Evolutionary conservation across 2,329 filamentous ascomycete genomes (phyloP).

Genomic region (Aureobasidium musti): DNA sequence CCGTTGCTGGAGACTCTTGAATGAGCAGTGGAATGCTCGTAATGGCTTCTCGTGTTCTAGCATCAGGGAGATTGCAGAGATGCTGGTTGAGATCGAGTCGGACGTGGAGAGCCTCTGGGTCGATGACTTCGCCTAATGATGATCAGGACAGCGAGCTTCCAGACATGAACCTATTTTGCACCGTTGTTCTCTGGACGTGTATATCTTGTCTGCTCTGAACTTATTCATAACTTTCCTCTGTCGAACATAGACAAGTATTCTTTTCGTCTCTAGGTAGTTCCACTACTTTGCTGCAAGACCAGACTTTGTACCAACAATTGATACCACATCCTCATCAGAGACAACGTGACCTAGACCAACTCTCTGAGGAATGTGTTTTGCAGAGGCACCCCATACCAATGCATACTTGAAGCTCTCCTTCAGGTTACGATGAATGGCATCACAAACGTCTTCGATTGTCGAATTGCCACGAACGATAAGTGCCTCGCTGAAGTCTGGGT

Average conservation of each 20-base stretch:
- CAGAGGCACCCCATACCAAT: slow-evolving; percentile 95
- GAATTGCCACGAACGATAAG: slow-evolving; percentile 87
- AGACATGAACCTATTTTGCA: neutral
- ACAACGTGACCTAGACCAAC: slow-evolving; percentile 85
- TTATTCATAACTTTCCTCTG: neutral
- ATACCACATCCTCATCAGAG: slow-evolving; percentile 67
- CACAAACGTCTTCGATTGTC: slow-evolving; percentile 95
- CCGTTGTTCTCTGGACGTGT: neutral
- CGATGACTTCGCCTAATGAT: neutral
- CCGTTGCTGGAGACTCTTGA: neutral
- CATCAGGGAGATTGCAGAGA: neutral
- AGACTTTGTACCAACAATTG: slow-evolving; percentile 56
- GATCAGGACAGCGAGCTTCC: neutral
- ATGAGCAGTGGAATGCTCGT: neutral
- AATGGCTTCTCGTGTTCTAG: slow-evolving; percentile 1
- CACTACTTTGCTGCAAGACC: slow-evolving; percentile 37
- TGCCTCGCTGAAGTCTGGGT: slow-evolving; percentile 87
- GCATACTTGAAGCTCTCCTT: slow-evolving; percentile 99
- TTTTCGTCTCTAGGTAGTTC: too few species aligned
- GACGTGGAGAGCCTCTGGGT: slow-evolving; percentile 1
- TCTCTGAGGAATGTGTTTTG: slow-evolving; percentile 88
- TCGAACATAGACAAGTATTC: neutral
- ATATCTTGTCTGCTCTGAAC: neutral
- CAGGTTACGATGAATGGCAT: slow-evolving; percentile 86
- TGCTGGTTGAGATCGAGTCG: neutral